Conservation (phyloP, 495 filamentous ascomycete genomes). For the Aspergillus heteromorphus region DNA sequence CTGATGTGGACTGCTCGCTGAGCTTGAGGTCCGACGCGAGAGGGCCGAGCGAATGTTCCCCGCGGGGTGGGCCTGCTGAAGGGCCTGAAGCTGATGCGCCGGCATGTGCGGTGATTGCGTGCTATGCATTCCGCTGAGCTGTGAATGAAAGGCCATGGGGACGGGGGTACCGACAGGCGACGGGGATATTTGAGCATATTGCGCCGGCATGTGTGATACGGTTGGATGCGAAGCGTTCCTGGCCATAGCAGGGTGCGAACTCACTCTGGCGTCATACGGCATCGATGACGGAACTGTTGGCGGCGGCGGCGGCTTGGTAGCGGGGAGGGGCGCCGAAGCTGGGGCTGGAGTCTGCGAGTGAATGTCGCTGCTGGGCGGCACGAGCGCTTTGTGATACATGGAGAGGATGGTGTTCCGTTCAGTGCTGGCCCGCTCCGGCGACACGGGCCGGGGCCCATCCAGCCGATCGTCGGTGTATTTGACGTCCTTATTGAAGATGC, state of each 20-base stretch:
- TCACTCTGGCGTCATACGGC: neutral
- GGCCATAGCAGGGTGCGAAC: neutral
- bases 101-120: neutral
- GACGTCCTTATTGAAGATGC: slow-evolving; percentile 16
- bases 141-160: neutral
- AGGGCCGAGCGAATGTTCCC: neutral
- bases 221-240: neutral
- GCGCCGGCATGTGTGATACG: neutral
- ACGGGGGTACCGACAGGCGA: no score
- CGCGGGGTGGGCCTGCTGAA: neutral
- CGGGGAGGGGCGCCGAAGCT: neutral
- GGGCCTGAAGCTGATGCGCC: neutral
- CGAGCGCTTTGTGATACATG: neutral
- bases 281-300: neutral
- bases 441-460: neutral
- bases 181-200: neutral
- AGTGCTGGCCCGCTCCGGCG: neutral
- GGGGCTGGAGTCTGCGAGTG: neutral
- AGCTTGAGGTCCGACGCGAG: neutral
- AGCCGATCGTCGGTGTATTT: neutral
- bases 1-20: neutral
- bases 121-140: neutral
- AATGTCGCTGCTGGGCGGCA: neutral
- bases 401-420: slow-evolving; percentile 10
- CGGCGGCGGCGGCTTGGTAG: neutral